Evolutionary conservation across 1,139 yeast species (phyloP), one percentile per base, ranked within the genome.

Genomic region (Pichia sp.): DNA sequence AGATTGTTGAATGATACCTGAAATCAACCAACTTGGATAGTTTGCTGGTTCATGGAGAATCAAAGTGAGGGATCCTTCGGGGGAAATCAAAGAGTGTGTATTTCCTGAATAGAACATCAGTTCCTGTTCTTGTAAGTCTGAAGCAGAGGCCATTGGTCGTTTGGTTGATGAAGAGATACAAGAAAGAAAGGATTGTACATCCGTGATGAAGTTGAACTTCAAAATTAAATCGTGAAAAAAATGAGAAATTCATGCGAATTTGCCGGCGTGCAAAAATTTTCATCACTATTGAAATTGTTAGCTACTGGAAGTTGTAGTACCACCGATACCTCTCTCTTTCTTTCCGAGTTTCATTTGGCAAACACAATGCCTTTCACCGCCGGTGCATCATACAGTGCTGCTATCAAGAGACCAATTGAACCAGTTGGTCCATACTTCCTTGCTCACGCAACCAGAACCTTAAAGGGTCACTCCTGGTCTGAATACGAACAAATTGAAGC

Each of bases 391-490:
- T 79, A 78, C 27, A 46, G 47, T 32, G 76, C 83, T 28, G 82
- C 96, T 47, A 78, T 78, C 46, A 87, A 88, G 66, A 91, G 96
- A 68, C 85, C 93, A 53, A 76, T 91, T 57, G 99, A 93, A 72
- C 98, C 99, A 34, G 97, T 91, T 58, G 99, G 99, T 47, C 94
- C 94, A 57, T 86, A 80, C 67, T 93, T 89, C 73, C 77, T 94
- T 63, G 96, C 97, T 50, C 99, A 94, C 65, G 99, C 99, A 52
- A 84, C 96, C 59, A 86, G 99, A 77, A 82, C 95, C 53, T 76
- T 91, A 60, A 83, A 96, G 72, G 96, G 96, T 69, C 96, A 96
- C 73, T 89, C 98, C 50, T 93, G 97, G 96, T 89, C 97, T 46
- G 98, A 94, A 71, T 93, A 81, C 65, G 99, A 93, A 73, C 84